Evolutionary conservation across 2,329 filamentous ascomycete species (phyloP), one percentile per base, ranked within the genome.

Genomic region (Aspergillus udagawae): DNA sequence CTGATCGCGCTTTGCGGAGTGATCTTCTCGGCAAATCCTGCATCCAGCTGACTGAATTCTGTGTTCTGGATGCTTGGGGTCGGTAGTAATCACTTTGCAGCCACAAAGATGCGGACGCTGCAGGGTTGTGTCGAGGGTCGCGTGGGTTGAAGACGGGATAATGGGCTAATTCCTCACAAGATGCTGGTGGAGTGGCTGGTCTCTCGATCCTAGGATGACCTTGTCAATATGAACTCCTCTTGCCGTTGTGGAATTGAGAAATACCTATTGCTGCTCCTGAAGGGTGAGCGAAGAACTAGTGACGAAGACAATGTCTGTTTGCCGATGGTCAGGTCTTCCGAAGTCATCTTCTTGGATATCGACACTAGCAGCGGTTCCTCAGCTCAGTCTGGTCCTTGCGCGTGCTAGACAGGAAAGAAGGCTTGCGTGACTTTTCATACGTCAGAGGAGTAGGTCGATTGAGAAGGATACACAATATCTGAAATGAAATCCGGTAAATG

Each of bases 91-190:
- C 52, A 14, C 57, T 54, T 21, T 59, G 54, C 29, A 48, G 49
- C 59, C 61, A 64, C 32, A 54, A 32, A 17, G 52, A 51, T 12
- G 51, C 50, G 4, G 52, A 29, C n/a, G 38, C 48, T 8, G 65
- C 48, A 45, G 73, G 67, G 27, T 73, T 74, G 51, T 75, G 73
- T 28, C 68, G 63, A 56, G 72, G 71, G 51, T 75, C 66, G n/a
- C 56, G 59, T 29, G 72, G 70, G 50, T 74, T 65, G 53, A 69
- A 75, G 14, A 75, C 38, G 2, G 73, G 71, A 57, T 75, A 75
- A 57, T 74, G 68, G 8, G 56, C 54, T 32, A 60, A 68, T 59
- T 75, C 73, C 49, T 70, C 60, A 50, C 70, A 75, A 3, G 64
- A 63, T 42, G 65, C 66, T 27, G 60, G 45, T 45, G 52, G 54